These are phyloP conservation scores for Astrephomene gubernaculifera DNA, from an alignment of 139 green algal species.

Conservation along the genomic window DNA sequence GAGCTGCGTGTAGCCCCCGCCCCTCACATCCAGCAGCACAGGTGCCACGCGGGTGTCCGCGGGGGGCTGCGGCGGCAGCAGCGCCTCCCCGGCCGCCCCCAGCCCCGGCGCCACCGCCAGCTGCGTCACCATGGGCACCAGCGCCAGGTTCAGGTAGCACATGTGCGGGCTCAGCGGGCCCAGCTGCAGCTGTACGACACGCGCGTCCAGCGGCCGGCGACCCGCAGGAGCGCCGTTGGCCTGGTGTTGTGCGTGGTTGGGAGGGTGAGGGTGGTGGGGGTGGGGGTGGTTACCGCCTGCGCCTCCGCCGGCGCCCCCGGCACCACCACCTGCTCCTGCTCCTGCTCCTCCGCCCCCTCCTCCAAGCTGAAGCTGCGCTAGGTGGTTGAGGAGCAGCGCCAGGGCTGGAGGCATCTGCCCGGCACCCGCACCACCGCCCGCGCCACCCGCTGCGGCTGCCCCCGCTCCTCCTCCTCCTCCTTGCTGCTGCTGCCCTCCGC, in stretches of 20 bases:
- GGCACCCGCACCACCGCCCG: background rate
- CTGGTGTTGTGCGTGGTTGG: background rate
- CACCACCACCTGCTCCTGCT: background rate
- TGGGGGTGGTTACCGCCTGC: background rate
- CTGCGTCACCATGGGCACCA: conserved; percentile 45
- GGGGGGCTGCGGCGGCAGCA: background rate
- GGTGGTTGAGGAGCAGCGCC: background rate
- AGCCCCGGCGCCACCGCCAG: background rate
- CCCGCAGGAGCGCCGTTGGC: background rate
- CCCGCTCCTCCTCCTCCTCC: too few relatives aligned
- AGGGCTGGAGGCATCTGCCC: background rate
- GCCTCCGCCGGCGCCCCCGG: background rate
- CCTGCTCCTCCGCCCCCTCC: background rate
- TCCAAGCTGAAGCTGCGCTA: background rate
- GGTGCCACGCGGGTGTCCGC: conserved; percentile 33
- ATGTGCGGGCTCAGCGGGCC: conserved; percentile 33
- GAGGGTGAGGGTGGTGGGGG: background rate
- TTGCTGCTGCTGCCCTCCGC: background rate
- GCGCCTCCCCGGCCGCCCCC: background rate
- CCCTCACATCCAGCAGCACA: conserved; percentile 38
- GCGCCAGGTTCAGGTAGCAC: conserved; percentile 41
- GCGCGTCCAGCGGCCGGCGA: background rate
- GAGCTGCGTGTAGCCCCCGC: conserved; percentile 44
- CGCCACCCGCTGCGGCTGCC: background rate
- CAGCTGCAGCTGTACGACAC: conserved; percentile 32